Percentiles rank a stretch among this genome's conserved stretches.
These are phyloP conservation scores for Aspergillus incahuasiensis DNA, from an alignment of 495 filamentous ascomycete genomes.

Conservation along the genomic window DNA sequence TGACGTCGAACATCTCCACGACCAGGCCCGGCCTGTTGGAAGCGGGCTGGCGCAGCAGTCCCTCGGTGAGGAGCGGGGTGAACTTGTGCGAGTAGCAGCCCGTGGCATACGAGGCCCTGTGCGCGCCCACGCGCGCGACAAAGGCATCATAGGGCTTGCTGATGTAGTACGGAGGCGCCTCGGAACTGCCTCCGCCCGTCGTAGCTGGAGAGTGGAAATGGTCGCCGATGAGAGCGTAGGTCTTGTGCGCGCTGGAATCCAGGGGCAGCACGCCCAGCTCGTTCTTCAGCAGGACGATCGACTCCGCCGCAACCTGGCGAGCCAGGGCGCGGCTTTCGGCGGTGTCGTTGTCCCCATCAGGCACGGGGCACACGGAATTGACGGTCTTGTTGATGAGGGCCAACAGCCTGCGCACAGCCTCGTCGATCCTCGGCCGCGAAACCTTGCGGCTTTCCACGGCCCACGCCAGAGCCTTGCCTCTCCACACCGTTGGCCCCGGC, in stretches of 20 bases:
- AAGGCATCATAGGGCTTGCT: neutral
- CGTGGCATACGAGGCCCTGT: no score
- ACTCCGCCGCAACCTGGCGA: neutral
- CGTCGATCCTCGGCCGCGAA: neutral
- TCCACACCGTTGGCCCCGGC: constrained; percentile 32
- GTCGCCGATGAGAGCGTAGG: neutral
- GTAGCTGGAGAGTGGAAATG: neutral
- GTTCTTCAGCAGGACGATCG: neutral
- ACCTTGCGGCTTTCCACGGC: neutral
- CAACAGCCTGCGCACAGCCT: neutral
- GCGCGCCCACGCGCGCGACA: neutral
- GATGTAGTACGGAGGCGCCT: neutral
- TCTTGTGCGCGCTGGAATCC: neutral
- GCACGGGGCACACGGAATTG: no score
- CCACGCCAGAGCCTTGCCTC: neutral
- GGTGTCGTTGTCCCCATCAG: no score
- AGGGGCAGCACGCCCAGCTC: neutral
- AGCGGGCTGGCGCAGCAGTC: neutral
- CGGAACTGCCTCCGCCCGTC: neutral
- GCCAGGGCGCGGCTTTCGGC: no score
- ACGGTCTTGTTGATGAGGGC: neutral
- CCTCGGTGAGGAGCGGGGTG: no score
- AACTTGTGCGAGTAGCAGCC: no score
- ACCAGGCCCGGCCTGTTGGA: neutral
- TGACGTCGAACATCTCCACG: neutral